Conservation (phyloP, 306 rosid species). For the Fragaria vesca region DNA sequence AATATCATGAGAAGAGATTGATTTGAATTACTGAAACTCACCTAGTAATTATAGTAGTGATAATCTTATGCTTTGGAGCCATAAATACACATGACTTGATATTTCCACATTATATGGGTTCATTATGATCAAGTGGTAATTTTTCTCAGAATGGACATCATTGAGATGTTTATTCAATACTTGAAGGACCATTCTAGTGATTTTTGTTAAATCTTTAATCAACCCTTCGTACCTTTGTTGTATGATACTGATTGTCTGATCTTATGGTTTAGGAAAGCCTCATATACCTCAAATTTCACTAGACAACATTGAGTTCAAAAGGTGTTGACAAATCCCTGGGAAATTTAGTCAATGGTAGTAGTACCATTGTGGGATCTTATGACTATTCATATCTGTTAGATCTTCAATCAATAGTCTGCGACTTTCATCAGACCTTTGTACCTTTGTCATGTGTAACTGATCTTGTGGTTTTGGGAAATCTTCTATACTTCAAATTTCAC, state of each 20-base stretch:
- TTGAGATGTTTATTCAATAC: neutral
- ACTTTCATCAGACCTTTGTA: neutral
- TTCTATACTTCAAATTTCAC: neutral
- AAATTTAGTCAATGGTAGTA: neutral
- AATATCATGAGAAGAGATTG: neutral
- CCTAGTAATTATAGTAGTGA: neutral
- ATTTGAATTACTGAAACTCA: neutral
- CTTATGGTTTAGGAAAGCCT: neutral
- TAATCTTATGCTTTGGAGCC: conserved; percentile 3
- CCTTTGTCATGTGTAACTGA: neutral
- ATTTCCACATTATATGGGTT: neutral
- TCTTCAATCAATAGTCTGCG: neutral
- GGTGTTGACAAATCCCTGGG: neutral
- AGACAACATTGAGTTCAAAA: neutral
- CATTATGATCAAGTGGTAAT: neutral
- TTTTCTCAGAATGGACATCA: neutral
- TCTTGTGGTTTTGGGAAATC: neutral
- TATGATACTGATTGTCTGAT: neutral
- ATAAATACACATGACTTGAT: neutral
- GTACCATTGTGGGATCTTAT: neutral
- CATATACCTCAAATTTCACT: neutral
- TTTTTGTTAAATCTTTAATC: neutral
- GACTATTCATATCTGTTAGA: neutral
- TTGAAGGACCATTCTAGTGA: neutral
- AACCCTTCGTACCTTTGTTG: neutral